These are phyloP conservation scores for Capronia americana DNA, from an alignment of 2,329 filamentous ascomycete genomes.

Conservation along the genomic window DNA sequence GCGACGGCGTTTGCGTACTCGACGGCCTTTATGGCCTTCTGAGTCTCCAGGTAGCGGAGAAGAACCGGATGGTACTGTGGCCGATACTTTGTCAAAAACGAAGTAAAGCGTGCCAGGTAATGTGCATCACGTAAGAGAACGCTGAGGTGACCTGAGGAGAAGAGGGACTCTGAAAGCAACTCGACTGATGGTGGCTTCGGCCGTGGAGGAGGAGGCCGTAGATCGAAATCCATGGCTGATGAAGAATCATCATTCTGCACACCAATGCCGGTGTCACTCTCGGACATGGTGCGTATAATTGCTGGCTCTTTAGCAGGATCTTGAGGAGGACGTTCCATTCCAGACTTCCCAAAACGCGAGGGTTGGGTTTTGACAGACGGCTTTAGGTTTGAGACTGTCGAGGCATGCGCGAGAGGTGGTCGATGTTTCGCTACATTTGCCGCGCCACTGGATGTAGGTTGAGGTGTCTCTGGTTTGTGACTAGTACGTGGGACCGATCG, in stretches of 20 bases:
- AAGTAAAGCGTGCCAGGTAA: slow-evolving; percentile 46
- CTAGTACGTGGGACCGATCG: slow-evolving; percentile 1
- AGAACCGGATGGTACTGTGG: slow-evolving; percentile 46
- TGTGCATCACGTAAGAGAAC: slow-evolving; percentile 49
- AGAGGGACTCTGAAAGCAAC: slow-evolving; percentile 47
- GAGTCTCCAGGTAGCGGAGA: slow-evolving; percentile 48
- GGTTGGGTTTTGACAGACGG: background rate
- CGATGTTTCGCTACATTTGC: slow-evolving; percentile 7
- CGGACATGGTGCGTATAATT: slow-evolving; percentile 23
- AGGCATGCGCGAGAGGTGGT: slow-evolving; percentile 18
- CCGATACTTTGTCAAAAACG: slow-evolving; percentile 50
- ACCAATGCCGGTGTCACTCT: slow-evolving; percentile 11
- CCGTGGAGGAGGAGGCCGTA: slow-evolving; percentile 50
- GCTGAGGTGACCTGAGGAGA: slow-evolving; percentile 52
- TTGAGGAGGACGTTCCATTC: slow-evolving; percentile 20
- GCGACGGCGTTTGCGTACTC: slow-evolving; percentile 55
- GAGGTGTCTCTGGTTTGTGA: background rate
- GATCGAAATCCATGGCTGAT: slow-evolving; percentile 44
- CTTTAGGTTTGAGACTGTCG: slow-evolving; percentile 12
- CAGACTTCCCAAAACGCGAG: slow-evolving; percentile 18
- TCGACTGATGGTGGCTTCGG: slow-evolving; percentile 45
- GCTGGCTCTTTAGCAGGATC: slow-evolving; percentile 4
- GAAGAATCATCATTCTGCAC: slow-evolving; percentile 17
- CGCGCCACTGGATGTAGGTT: background rate
- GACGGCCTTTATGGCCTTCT: slow-evolving; percentile 52